A percentile compares a stretch with the other conserved stretches of the same genome.
phyloP scores from a whole-genome alignment of 805 yeast genomes.

The Metschnikowia kunwiensis region DNA sequence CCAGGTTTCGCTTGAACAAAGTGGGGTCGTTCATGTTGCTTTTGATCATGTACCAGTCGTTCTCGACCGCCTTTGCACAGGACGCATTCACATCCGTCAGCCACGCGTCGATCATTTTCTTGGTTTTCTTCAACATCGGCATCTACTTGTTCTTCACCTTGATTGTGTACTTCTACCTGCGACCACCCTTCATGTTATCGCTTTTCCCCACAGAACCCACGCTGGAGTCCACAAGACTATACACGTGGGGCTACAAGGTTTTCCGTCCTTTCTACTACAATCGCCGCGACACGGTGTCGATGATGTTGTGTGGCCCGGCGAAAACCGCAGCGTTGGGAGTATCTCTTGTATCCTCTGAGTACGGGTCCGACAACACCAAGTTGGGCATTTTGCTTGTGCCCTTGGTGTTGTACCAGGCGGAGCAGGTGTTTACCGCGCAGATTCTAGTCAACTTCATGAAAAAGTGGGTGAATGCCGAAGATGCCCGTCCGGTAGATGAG shows the following conservation, averaged over 20 bases:
- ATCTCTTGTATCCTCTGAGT: conserved; percentile 74
- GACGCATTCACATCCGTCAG: conserved; percentile 71
- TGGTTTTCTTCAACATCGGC: conserved; percentile 81
- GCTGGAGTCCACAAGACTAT: conserved; percentile 41
- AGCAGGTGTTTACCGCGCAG: conserved; percentile 82
- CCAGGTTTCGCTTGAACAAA: conserved; percentile 60
- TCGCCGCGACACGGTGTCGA: conserved; percentile 68
- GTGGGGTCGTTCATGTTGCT: conserved; percentile 79
- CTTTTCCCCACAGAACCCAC: conserved; percentile 48
- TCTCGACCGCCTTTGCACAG: conserved; percentile 84
- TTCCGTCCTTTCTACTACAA: conserved; percentile 68
- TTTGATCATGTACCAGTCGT: conserved; percentile 73
- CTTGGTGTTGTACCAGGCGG: conserved; percentile 80
- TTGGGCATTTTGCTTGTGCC: conserved; percentile 77
- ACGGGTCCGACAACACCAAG: conserved; percentile 57
- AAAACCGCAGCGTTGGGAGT: conserved; percentile 93
- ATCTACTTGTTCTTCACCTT: conserved; percentile 73
- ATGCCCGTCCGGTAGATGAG: conserved; percentile 16
- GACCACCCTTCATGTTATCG: conserved; percentile 52
- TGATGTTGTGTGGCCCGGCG: conserved; percentile 88
- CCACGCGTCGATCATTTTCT: conserved; percentile 64
- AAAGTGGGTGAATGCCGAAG: conserved; percentile 58
- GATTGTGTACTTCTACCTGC: conserved; percentile 55
- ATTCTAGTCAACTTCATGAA: conserved; percentile 62
- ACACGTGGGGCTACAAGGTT: conserved; percentile 42